These are phyloP conservation scores for Plenodomus lindquistii DNA, from an alignment of 2,329 filamentous ascomycete genomes.

Conservation along the genomic window DNA sequence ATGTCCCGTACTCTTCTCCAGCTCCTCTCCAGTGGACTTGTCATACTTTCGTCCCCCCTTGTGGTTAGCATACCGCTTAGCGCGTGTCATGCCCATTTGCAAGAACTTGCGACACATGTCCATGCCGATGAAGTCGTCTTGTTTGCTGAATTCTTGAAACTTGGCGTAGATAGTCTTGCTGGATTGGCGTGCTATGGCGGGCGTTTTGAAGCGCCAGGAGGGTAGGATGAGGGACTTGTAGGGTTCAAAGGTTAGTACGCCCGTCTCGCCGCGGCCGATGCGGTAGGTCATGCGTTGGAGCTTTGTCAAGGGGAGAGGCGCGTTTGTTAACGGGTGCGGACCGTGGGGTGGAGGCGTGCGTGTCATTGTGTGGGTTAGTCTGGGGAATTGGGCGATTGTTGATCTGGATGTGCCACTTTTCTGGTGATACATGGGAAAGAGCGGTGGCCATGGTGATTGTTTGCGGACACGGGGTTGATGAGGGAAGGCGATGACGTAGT, in stretches of 20 bases:
- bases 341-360: too few relatives aligned
- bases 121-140: conserved; percentile 64
- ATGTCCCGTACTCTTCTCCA: conserved; percentile 52
- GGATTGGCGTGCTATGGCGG: conserved; percentile 56
- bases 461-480: neutral
- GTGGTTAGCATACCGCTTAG: conserved; percentile 62
- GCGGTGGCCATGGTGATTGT: too few relatives aligned
- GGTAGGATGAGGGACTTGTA: conserved; percentile 65
- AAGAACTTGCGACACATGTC: conserved; percentile 68
- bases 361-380: neutral
- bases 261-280: conserved; percentile 63
- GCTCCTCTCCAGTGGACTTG: conserved; percentile 43
- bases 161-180: conserved; percentile 53
- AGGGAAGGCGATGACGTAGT: conserved; percentile 20
- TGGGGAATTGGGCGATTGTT: neutral
- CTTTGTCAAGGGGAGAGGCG: conserved; percentile 18
- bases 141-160: conserved; percentile 57
- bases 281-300: conserved; percentile 56
- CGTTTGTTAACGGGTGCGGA: too few relatives aligned
- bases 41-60: conserved; percentile 61
- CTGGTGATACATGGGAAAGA: neutral
- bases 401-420: neutral
- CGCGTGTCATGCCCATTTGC: conserved; percentile 68
- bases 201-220: conserved; percentile 62
- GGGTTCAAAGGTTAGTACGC: conserved; percentile 65